Percentiles rank a stretch among this genome's conserved stretches.
Conservation (phyloP, 441 rosid genomes). For the Gossypium gossypioides region DNA sequence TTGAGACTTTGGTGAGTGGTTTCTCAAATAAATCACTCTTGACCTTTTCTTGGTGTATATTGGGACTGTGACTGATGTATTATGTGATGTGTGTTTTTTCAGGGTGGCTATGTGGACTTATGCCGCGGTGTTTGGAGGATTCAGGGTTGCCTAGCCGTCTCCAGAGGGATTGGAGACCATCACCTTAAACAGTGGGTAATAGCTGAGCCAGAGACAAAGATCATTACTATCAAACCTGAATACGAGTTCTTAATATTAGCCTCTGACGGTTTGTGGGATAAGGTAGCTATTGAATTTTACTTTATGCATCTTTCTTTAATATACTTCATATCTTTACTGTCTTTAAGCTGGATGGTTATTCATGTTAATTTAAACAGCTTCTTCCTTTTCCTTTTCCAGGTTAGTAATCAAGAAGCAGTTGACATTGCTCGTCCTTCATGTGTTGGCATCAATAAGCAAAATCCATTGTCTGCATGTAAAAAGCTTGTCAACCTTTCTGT, state of each 20-base stretch:
- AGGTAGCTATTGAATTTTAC: constrained; percentile 19
- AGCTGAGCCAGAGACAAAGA: constrained; percentile 59
- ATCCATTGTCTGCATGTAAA: constrained; percentile 43
- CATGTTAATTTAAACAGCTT: not conserved
- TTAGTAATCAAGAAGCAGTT: constrained; percentile 62
- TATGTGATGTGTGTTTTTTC: not conserved
- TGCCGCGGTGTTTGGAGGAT: constrained; percentile 61
- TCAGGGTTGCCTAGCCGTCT: constrained; percentile 59
- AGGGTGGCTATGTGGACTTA: constrained; percentile 70
- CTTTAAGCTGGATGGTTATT: not conserved
- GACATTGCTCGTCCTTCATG: constrained; percentile 44
- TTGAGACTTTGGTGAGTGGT: constrained; percentile 43
- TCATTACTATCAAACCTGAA: constrained; percentile 27
- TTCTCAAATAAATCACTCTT: not conserved
- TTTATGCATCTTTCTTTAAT: not conserved
- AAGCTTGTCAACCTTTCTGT: constrained; percentile 47
- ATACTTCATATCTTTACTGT: not conserved
- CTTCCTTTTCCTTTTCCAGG: constrained; percentile 22
- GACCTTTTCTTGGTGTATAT: not conserved
- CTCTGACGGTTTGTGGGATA: constrained; percentile 74
- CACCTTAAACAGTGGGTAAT: constrained; percentile 56
- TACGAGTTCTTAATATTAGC: constrained; percentile 65
- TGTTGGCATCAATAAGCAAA: constrained; percentile 28
- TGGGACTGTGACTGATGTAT: not conserved
- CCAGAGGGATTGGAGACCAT: constrained; percentile 58